phyloP scores from a whole-genome alignment of 805 yeast species.

The Wickerhamiella azymoides region DNA sequence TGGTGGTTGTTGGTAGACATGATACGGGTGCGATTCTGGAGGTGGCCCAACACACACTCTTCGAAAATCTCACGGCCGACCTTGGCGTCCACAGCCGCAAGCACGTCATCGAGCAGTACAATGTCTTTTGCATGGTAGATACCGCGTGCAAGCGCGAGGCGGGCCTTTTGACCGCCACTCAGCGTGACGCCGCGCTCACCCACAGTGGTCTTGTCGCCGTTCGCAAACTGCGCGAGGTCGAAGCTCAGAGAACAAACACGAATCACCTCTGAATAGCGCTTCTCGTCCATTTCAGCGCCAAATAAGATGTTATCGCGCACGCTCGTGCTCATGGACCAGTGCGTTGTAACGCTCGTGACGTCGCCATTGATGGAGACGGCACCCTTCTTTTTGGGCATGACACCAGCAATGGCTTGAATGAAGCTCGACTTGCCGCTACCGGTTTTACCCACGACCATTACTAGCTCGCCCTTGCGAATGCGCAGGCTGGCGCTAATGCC shows the following conservation, averaged over 20 bases:
- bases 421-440: constrained; percentile 76
- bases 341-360: constrained; percentile 45
- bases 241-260: constrained; percentile 50
- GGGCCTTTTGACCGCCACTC: constrained; percentile 85
- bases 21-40: constrained; percentile 48
- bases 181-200: constrained; percentile 83
- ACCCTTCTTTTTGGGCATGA: constrained; percentile 48
- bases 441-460: constrained; percentile 68
- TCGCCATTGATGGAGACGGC: constrained; percentile 38
- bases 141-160: constrained; percentile 71
- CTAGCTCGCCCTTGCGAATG: constrained; percentile 50
- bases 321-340: constrained; percentile 78
- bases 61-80: constrained; percentile 68
- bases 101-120: constrained; percentile 61
- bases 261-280: constrained; percentile 40
- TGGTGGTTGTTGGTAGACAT: constrained; percentile 78
- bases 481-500: constrained; percentile 30
- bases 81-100: constrained; percentile 79
- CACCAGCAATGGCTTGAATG: constrained; percentile 55
- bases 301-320: constrained; percentile 61
- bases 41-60: constrained; percentile 46
- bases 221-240: constrained; percentile 54
- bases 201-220: constrained; percentile 51
- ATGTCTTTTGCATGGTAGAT: constrained; percentile 56
- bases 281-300: constrained; percentile 41